Evolutionary conservation across 495 filamentous ascomycete genomes (phyloP), one percentile per base, ranked within the genome.

Genomic region (Podospora comata): DNA sequence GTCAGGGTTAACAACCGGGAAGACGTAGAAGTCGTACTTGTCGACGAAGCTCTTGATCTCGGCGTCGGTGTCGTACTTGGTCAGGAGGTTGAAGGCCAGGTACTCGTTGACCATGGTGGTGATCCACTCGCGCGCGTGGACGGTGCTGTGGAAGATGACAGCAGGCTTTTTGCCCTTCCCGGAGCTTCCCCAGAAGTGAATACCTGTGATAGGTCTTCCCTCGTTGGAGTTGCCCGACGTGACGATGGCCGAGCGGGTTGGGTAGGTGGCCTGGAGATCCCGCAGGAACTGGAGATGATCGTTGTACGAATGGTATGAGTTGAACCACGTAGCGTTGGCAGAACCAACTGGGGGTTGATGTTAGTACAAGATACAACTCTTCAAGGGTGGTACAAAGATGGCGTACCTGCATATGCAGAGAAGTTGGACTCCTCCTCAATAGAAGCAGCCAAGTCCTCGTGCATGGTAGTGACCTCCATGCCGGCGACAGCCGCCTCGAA

Each of bases 111-210:
- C 80, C 75, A 81, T 79, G n/a, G 85, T 85, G n/a, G 84, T 83
- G 65, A 89, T 85, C 87, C 87, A 90, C 75, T 90, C 87, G 18
- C 87, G 75, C 5, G 86, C 87, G 72, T 90, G 87, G 9, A 88
- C 86, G 39, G 85, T 89, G 13, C 83, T 84, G 70, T 89, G 86
- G 67, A 85, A 83, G 60, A 89, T 78, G 57, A 88, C 76, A 7
- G 84, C 87, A 1, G 85, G 85, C 73, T 85, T 85, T 2, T 70
- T 78, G 55, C 84, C 79, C 67, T 83, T 84, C 2, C 84, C 82
- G 1, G 75, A 74, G 56, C 68, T 81, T 0, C 87, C 87, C 73
- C 79, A 89, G 62, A 89, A 79, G 72, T 88, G 87, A 64, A 89
- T 85, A 23, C 85, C 87, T 44, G 80, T 84, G 62, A 90, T 85